Conservation (phyloP, 148 eudicot genomes). For the Pharnaceum exiguum region DNA sequence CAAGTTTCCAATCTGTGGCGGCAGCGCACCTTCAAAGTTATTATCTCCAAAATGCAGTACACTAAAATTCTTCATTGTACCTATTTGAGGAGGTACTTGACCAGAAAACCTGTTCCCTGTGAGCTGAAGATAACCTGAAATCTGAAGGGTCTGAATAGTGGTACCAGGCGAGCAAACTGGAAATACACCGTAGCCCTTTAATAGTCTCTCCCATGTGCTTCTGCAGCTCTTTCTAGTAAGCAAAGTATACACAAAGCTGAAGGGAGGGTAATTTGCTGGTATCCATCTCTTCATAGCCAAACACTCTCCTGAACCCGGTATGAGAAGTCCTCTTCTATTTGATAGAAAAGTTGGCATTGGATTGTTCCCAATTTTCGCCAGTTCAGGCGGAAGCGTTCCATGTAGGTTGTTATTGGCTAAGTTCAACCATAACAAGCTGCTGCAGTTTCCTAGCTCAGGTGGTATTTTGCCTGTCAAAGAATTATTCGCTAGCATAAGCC, state of each 20-base stretch:
- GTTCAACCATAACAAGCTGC: slow-evolving; percentile 87
- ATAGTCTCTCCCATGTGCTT: slow-evolving; percentile 60
- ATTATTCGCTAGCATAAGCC: slow-evolving; percentile 94
- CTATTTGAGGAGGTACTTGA: slow-evolving; percentile 56
- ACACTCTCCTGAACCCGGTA: slow-evolving; percentile 79
- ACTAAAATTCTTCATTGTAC: slow-evolving; percentile 69
- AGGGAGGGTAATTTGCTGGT: slow-evolving; percentile 89
- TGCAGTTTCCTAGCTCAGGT: slow-evolving; percentile 71
- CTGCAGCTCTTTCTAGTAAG: slow-evolving; percentile 81
- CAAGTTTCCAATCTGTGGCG: slow-evolving; percentile 44
- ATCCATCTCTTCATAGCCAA: slow-evolving; percentile 86
- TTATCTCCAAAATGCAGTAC: slow-evolving; percentile 74
- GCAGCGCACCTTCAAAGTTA: slow-evolving; percentile 53
- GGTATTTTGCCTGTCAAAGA: slow-evolving; percentile 74
- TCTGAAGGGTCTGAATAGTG: slow-evolving; percentile 31
- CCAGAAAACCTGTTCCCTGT: slow-evolving; percentile 68
- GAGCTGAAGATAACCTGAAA: slow-evolving; percentile 79
- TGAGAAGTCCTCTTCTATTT: slow-evolving; percentile 33
- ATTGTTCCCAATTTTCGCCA: slow-evolving; percentile 57
- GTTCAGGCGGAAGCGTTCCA: slow-evolving; percentile 54
- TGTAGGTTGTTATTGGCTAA: slow-evolving; percentile 61
- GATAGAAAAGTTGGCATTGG: slow-evolving; percentile 47
- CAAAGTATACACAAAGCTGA: slow-evolving; percentile 71
- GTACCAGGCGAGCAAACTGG: slow-evolving; percentile 56
- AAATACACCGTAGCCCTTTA: slow-evolving; percentile 77